Base-by-base conservation (phyloP, 164 flowering plant genomes). In the Nymphaea colorata region DNA sequence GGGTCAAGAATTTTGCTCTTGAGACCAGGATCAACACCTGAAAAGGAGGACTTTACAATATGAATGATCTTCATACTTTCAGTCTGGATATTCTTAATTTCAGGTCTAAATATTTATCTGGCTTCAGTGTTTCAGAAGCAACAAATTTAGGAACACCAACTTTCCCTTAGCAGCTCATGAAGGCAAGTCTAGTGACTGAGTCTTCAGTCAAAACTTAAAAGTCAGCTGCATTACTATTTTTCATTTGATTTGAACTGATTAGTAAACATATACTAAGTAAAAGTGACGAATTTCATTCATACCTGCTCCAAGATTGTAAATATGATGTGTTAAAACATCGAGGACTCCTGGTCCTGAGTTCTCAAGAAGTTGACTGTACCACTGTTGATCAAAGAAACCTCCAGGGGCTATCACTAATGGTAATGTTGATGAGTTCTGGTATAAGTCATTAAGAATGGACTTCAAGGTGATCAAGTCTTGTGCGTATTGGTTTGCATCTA, bases 361-460 rank as follows among this genome's bases (percentile, higher is more conserved):
- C 70, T 87, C 73, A 64, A 86, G 91, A 66, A 86, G 74, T 76
- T 74, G 73, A 55, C 75, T 45, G 67, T 15, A 88, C 91, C 94
- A 88, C 7, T 73, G 44, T 25, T 67, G 61, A 42, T 84, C 79
- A 69, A 74, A 86, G 72, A 88, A 88, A 43, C 94, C 91, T 68
- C 89, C 94, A 5, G 94, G 94, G 64, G 88, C 94, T 55, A 86
- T 4, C 42, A 86, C 72, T 61, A 73, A 66, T 43, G 90, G 88
- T 73, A 76, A 77, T 16, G 69, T 42, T 61, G 64, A 61, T 15
- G 79, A 69, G 6, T 73, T 66, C n/a, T 64, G 66, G 68, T 88
- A 86, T 61, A 80, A 43, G n/a, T 82, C 71, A 61, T 79, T 68
- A 10, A 86, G 68, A 8, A 87, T 75, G 12, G 55, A 66, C 64